phyloP scores from a whole-genome alignment of 768 basidiomycete species.

The Phylloporus sp. region DNA sequence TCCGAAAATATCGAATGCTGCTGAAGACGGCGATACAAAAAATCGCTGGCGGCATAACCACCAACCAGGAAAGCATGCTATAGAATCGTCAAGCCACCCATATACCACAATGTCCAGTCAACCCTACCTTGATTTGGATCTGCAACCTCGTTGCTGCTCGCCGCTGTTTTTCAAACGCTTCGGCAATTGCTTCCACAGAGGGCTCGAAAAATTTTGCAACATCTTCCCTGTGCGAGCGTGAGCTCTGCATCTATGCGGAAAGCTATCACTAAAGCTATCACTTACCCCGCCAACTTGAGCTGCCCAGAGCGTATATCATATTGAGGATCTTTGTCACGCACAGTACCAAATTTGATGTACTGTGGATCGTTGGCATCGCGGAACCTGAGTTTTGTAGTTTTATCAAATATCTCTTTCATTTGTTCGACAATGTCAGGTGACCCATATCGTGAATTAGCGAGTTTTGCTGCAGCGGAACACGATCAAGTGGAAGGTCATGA shows the following conservation, averaged over 20 bases:
- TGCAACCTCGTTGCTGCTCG: conserved; percentile 12
- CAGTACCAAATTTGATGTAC: conserved; percentile 38
- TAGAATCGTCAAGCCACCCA: neutral
- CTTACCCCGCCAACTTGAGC: conserved; percentile 36
- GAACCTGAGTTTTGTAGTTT: no score
- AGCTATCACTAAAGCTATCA: no score
- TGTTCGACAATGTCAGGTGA: conserved; percentile 26
- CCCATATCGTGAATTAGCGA: conserved; percentile 28
- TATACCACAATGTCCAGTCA: neutral
- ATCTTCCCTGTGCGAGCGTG: conserved; percentile 29
- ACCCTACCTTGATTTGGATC: conserved; percentile 26
- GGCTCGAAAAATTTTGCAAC: conserved; percentile 41
- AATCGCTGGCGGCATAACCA: conserved; percentile 48
- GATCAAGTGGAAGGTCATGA: neutral
- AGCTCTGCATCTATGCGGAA: no score
- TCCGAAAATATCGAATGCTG: conserved; percentile 33
- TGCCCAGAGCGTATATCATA: conserved; percentile 35
- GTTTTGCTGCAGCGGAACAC: conserved; percentile 19
- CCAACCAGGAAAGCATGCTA: conserved; percentile 47
- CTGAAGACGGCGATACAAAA: conserved; percentile 42
- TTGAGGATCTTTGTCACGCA: conserved; percentile 31
- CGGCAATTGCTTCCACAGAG: conserved; percentile 34
- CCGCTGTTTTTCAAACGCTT: conserved; percentile 31
- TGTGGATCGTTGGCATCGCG: no score
- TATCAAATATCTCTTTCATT: no score